These are phyloP conservation scores for Evernia prunastri DNA, from an alignment of 495 filamentous ascomycete species.

Conservation along the genomic window DNA sequence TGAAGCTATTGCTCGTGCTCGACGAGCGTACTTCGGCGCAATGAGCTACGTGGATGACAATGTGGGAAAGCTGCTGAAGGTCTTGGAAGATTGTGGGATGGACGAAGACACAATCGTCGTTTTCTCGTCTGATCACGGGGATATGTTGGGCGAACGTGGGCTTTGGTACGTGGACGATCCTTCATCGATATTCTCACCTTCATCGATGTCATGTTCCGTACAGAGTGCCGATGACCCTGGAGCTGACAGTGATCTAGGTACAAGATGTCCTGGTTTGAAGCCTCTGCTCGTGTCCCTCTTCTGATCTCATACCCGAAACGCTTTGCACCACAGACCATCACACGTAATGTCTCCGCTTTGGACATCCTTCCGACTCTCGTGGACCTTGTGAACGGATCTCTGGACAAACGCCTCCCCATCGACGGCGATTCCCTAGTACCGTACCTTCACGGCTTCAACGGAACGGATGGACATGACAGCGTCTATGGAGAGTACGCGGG, in stretches of 20 bases:
- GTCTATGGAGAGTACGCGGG: slow-evolving; percentile 86
- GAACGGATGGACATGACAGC: slow-evolving; percentile 54
- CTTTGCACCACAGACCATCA: slow-evolving; percentile 62
- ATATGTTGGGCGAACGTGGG: slow-evolving; percentile 85
- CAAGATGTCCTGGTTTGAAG: slow-evolving; percentile 90
- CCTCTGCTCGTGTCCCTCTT: slow-evolving; percentile 74
- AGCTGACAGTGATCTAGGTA: slow-evolving; percentile 42
- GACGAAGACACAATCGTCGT: slow-evolving; percentile 77
- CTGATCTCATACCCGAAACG: slow-evolving; percentile 63
- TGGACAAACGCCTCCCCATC: slow-evolving; percentile 59
- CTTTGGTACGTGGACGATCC: slow-evolving; percentile 50
- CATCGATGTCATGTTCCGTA: not conserved
- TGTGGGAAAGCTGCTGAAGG: slow-evolving; percentile 67
- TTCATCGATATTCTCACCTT: slow-evolving; percentile 4
- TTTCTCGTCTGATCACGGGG: slow-evolving; percentile 84
- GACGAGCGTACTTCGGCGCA: slow-evolving; percentile 81
- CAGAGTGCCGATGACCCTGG: not conserved
- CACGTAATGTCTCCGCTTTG: slow-evolving; percentile 74
- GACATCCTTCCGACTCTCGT: slow-evolving; percentile 81
- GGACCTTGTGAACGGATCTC: slow-evolving; percentile 62
- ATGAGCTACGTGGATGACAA: slow-evolving; percentile 86
- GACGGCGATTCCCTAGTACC: slow-evolving; percentile 70
- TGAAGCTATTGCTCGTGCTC: slow-evolving; percentile 70
- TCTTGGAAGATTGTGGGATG: slow-evolving; percentile 66
- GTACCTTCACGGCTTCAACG: slow-evolving; percentile 55